These are phyloP conservation scores for Trichoderma hamatum DNA, from an alignment of 2,329 filamentous ascomycete species.

Conservation along the genomic window DNA sequence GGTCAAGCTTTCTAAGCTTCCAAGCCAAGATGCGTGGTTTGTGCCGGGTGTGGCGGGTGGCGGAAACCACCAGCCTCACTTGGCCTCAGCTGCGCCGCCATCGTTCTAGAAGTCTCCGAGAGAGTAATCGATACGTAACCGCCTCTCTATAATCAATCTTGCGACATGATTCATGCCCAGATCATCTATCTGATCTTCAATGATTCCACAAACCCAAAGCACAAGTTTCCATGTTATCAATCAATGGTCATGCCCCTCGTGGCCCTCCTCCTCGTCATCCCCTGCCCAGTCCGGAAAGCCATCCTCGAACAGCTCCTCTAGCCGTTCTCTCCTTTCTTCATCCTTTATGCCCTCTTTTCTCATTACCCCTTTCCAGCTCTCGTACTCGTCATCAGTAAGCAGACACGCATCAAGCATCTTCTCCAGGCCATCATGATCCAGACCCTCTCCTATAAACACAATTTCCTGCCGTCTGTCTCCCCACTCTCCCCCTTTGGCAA, in stretches of 20 bases:
- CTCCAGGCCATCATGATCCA: constrained; percentile 57
- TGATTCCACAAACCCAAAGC: neutral
- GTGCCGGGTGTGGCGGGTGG: constrained; percentile 24
- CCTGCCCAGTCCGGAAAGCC: constrained; percentile 60
- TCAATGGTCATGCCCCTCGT: constrained; percentile 36
- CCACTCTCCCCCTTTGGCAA: constrained; percentile 61
- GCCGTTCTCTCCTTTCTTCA: constrained; percentile 53
- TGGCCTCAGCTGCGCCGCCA: neutral
- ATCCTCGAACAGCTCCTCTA: constrained; percentile 64
- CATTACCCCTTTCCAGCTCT: constrained; percentile 58
- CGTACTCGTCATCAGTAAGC: constrained; percentile 62
- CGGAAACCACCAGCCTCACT: constrained; percentile 4
- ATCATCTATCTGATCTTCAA: neutral
- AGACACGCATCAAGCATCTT: constrained; percentile 62
- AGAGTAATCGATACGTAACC: neutral
- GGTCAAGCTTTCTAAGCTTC: neutral
- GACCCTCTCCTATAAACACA: constrained; percentile 71
- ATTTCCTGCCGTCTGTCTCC: constrained; percentile 72
- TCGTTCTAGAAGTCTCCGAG: neutral
- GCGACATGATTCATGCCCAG: neutral
- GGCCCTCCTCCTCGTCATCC: constrained; percentile 45
- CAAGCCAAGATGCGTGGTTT: constrained; percentile 26
- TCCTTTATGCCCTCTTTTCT: constrained; percentile 40
- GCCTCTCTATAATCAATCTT: neutral
- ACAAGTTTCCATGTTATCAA: neutral